Percentiles rank a stretch among this genome's conserved stretches.
Evolutionary conservation across 2,329 filamentous ascomycete species (phyloP).

Genomic region (Diplodia mutila): DNA sequence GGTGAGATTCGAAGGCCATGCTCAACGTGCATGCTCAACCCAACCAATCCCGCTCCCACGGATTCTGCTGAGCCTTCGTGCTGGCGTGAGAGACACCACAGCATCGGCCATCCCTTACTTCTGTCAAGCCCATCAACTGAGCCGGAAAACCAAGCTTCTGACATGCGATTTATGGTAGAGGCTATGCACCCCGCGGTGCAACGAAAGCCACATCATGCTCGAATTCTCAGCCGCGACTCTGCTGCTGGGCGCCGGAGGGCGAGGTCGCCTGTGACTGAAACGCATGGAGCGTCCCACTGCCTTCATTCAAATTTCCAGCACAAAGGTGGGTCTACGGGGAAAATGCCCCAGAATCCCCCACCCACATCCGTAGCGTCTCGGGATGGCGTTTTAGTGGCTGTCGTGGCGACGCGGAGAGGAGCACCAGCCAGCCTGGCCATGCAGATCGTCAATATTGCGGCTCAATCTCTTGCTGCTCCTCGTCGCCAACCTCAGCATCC

Average conservation of each 20-base stretch:
- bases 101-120: not conserved
- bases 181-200: slow-evolving; percentile 17
- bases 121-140: not conserved
- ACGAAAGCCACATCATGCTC: not conserved
- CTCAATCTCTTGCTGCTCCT: slow-evolving; percentile 8
- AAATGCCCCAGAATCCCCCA: slow-evolving; percentile 4
- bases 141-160: slow-evolving; percentile 9
- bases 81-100: slow-evolving; percentile 3
- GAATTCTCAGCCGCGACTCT: not conserved
- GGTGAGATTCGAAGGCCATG: slow-evolving; percentile 4
- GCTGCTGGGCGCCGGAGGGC: not conserved
- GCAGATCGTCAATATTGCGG: slow-evolving; percentile 23
- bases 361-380: slow-evolving; percentile 3
- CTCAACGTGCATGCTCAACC: not conserved
- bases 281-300: not conserved
- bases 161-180: slow-evolving; percentile 4
- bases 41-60: not conserved
- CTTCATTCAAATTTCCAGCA: not conserved
- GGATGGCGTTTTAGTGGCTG: slow-evolving; percentile 6
- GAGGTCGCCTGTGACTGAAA: not conserved
- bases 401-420: not conserved
- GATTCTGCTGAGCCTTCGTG: slow-evolving; percentile 17
- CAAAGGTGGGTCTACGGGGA: not conserved
- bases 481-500: not conserved
- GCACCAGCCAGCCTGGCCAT: not conserved